Base-by-base conservation (phyloP, 352 stramenopile genomes). In the Phytophthora pinifolia region DNA sequence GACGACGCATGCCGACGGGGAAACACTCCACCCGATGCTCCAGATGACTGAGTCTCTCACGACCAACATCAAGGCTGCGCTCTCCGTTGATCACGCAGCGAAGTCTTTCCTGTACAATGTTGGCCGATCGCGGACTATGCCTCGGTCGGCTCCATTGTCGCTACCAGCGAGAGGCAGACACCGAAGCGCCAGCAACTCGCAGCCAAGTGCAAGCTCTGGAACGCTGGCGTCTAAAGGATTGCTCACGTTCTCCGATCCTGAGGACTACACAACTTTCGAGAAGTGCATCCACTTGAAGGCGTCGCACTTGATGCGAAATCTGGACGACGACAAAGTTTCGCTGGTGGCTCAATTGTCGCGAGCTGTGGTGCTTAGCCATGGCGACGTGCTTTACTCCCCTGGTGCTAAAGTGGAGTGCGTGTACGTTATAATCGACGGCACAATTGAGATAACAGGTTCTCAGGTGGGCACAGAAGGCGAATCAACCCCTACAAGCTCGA, bases 241-340 rank as follows among this genome's bases (percentile, higher is more conserved):
- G 53, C 72, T 72, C 18, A 70, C 51, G 10, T 65, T 80, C 5
- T 61, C 70, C 1, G 76, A 87, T n/a, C 72, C 65, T 7, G 61
- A 69, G 0, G 74, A 89, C 34, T 91, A 83, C 52, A 88, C 83
- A 35, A 89, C 72, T 6, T 90, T 94, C 50, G 85, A 92, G 45
- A 94, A 94, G 59, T 91, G 79, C 2, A 88, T 94, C 42, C 81
- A 89, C 33, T 63, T 94, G 41, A 94, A 92, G 52, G 82, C 79
- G 9, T 92, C 85, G 12, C 72, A 88, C 43, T 66, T 94, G 15
- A 87, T 94, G 85, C 73, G 76, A 59, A 86, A 92, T 36, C 62
- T 94, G 0, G 80, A 90, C 43, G 85, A 92, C 45, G 85, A 92
- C 34, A 92, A 92, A 51, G 79, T 94, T 0, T 86, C 85, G 17